These are phyloP conservation scores for Cystobasidium sp. DNA, from an alignment of 1,284 basidiomycete genomes.

Conservation along the genomic window DNA sequence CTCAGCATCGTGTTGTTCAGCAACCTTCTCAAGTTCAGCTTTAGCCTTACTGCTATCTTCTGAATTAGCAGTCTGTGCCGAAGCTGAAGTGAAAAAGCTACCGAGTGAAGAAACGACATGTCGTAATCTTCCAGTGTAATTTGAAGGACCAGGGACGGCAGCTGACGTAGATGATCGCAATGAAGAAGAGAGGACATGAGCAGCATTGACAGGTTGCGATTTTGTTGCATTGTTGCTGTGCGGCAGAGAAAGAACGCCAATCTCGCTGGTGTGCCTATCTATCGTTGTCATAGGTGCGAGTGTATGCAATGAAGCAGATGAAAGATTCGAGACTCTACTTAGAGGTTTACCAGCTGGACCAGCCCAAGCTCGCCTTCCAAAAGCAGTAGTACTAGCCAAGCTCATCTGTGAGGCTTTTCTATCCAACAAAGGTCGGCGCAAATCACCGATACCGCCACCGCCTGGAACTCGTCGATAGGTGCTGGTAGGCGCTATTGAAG, in stretches of 20 bases:
- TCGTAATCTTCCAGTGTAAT: conserved; percentile 1
- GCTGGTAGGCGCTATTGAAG: conserved; percentile 1
- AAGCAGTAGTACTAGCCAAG: conserved; percentile 7
- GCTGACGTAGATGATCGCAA: conserved; percentile 1
- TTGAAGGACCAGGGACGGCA: background rate
- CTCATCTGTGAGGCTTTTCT: conserved; percentile 19
- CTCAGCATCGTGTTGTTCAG: conserved; percentile 37
- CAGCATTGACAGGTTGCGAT: background rate
- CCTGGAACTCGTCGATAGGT: background rate
- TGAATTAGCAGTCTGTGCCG: background rate
- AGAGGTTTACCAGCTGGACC: background rate
- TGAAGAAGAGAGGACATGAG: conserved; percentile 10
- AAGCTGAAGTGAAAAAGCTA: background rate
- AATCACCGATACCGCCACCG: background rate
- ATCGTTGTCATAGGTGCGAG: conserved; percentile 1
- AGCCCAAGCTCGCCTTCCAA: conserved; percentile 1
- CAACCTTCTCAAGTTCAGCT: background rate
- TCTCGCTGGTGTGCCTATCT: background rate
- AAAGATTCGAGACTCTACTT: conserved; percentile 16
- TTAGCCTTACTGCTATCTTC: conserved; percentile 10
- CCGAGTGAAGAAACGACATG: background rate
- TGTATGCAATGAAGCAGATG: conserved; percentile 26
- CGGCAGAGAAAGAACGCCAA: conserved; percentile 13
- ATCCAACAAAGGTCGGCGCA: background rate
- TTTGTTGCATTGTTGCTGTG: background rate